Evolutionary conservation across 2,329 filamentous ascomycete species (phyloP).

Genomic region (Thermothelomyces thermophilus): DNA sequence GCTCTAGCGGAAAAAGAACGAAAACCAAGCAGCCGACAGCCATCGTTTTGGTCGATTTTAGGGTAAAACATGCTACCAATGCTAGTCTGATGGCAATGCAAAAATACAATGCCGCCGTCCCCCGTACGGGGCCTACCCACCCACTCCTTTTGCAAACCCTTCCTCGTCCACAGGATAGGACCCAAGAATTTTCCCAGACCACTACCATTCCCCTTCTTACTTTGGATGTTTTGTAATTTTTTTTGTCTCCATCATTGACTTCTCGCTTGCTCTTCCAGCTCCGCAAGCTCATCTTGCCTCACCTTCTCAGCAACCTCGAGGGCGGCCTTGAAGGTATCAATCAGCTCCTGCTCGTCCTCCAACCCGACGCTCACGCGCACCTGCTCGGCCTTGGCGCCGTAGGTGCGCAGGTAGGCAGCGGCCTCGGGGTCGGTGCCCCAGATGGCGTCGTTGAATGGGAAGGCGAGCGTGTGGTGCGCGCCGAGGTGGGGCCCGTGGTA

Average conservation of each 20-base stretch:
- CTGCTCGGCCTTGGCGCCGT: conserved; percentile 36
- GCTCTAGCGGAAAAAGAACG: neutral
- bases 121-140: neutral
- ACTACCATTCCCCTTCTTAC: neutral
- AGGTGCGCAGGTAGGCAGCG: conserved; percentile 31
- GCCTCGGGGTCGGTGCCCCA: conserved; percentile 36
- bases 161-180: no score
- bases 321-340: conserved; percentile 34
- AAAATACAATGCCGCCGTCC: neutral
- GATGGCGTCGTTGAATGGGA: conserved; percentile 42
- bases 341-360: conserved; percentile 37
- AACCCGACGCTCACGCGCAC: conserved; percentile 43
- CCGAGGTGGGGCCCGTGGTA: conserved; percentile 49
- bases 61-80: neutral
- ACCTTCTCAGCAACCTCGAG: conserved; percentile 25
- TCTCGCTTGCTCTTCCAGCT: neutral
- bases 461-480: conserved; percentile 43
- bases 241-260: neutral
- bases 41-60: neutral
- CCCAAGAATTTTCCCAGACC: neutral
- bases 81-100: neutral
- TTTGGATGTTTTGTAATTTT: neutral
- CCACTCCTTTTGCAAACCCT: no score
- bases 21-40: neutral
- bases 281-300: conserved; percentile 1